These are phyloP conservation scores for Dispira parvispora DNA, from an alignment of 192 early-diverging fungal genomes.

Conservation along the genomic window DNA sequence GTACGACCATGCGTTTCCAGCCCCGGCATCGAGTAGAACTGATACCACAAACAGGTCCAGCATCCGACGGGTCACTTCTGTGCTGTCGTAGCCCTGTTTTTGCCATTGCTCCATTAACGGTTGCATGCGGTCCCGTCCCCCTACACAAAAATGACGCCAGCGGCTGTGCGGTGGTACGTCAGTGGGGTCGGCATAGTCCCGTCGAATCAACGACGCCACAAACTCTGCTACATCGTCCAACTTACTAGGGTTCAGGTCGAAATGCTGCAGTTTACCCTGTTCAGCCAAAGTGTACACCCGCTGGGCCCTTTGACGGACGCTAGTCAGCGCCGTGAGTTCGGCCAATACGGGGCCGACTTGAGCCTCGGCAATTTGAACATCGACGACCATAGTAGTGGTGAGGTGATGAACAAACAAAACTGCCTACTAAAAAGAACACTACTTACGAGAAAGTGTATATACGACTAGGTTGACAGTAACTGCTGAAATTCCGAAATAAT, in stretches of 20 bases:
- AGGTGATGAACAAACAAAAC: constrained; percentile 5
- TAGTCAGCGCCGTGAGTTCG: constrained; percentile 45
- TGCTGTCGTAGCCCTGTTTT: constrained; percentile 14
- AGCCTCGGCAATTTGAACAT: constrained; percentile 1
- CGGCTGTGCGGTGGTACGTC: constrained; percentile 77
- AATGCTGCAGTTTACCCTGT: constrained; percentile 41
- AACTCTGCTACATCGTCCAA: constrained; percentile 46
- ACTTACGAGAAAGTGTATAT: not conserved
- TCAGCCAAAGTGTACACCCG: constrained; percentile 41
- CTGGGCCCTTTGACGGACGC: constrained; percentile 56
- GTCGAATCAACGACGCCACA: constrained; percentile 45
- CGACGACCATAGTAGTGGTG: not conserved
- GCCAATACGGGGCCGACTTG: not conserved
- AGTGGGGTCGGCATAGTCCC: constrained; percentile 45
- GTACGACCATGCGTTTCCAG: constrained; percentile 68
- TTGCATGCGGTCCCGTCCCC: constrained; percentile 24
- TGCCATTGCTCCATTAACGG: constrained; percentile 26
- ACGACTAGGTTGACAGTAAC: too few relatives aligned
- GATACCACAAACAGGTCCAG: constrained; percentile 79
- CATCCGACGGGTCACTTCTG: constrained; percentile 44
- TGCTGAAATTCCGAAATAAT: too few relatives aligned
- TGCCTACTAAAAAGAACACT: not conserved
- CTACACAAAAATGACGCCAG: constrained; percentile 67
- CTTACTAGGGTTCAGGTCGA: constrained; percentile 46
- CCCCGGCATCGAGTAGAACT: constrained; percentile 85